These are phyloP conservation scores for Lenzites betulinus DNA, from an alignment of 768 basidiomycete species.

Conservation along the genomic window DNA sequence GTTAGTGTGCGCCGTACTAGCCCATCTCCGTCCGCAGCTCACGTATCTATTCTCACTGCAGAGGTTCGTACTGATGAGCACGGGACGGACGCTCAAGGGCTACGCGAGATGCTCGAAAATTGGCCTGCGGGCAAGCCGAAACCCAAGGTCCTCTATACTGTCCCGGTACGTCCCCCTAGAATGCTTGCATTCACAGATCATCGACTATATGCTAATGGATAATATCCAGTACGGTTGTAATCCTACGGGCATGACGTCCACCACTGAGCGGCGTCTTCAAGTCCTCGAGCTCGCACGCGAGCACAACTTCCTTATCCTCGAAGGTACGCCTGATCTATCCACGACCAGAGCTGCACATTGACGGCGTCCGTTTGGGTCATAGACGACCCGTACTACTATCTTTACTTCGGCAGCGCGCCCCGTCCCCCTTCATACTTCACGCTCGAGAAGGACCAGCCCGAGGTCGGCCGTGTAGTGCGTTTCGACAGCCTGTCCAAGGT, in stretches of 20 bases:
- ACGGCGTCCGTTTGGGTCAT: no score
- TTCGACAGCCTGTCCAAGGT: slow-evolving; percentile 93
- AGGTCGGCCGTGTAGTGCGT: slow-evolving; percentile 78
- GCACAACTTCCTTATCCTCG: slow-evolving; percentile 80
- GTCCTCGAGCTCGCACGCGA: slow-evolving; percentile 71
- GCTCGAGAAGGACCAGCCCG: slow-evolving; percentile 66
- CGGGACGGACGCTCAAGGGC: slow-evolving; percentile 61
- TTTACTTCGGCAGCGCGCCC: slow-evolving; percentile 69
- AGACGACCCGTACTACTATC: slow-evolving; percentile 82
- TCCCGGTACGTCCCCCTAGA: slow-evolving; percentile 50
- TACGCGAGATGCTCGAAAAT: slow-evolving; percentile 65
- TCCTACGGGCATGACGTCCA: slow-evolving; percentile 80
- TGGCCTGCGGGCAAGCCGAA: slow-evolving; percentile 75
- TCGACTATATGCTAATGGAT: not conserved
- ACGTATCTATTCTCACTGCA: slow-evolving; percentile 29
- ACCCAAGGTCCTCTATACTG: slow-evolving; percentile 81
- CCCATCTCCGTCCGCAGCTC: not conserved
- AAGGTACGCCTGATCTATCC: slow-evolving; percentile 53
- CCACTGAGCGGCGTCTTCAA: slow-evolving; percentile 66
- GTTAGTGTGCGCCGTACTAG: slow-evolving; percentile 36
- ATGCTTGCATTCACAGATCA: not conserved
- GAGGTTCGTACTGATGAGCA: slow-evolving; percentile 78
- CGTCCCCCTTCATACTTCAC: slow-evolving; percentile 80
- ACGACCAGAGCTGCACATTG: not conserved
- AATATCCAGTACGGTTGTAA: slow-evolving; percentile 73